phyloP scores from a whole-genome alignment of 2,329 filamentous ascomycete species.

The Aspergillus intermedius region DNA sequence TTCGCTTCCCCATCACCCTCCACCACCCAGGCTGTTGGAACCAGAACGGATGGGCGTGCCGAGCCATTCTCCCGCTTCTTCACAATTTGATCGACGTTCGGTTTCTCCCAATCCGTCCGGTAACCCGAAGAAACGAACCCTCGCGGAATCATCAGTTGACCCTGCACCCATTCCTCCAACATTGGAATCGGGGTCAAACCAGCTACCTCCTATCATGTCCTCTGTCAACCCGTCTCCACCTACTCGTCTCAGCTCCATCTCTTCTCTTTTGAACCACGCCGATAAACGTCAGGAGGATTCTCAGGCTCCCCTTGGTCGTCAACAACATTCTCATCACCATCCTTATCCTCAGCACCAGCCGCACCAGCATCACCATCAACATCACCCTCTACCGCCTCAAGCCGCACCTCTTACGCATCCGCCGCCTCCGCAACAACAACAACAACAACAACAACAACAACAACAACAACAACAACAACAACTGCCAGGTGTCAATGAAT shows the following conservation, averaged over 20 bases:
- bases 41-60: constrained; percentile 21
- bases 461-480: constrained; percentile 12
- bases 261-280: constrained; percentile 64
- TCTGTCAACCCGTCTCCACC: constrained; percentile 31
- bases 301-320: constrained; percentile 25
- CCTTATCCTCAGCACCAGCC: constrained; percentile 13
- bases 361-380: constrained; percentile 17
- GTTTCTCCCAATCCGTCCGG: constrained; percentile 23
- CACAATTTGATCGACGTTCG: constrained; percentile 27
- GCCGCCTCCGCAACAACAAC: constrained; percentile 7
- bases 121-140: constrained; percentile 31
- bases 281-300: constrained; percentile 38
- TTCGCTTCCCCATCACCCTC: constrained; percentile 26
- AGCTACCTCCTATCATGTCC: constrained; percentile 35
- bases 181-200: constrained; percentile 30
- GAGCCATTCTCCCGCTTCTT: constrained; percentile 19
- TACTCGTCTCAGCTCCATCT: constrained; percentile 66
- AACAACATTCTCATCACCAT: constrained; percentile 25
- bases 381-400: constrained; percentile 13
- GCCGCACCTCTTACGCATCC: constrained; percentile 16
- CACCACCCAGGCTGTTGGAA: constrained; percentile 25
- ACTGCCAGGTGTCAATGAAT: constrained; percentile 36
- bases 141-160: constrained; percentile 26
- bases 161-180: constrained; percentile 20
- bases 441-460: too few relatives aligned